Evolutionary conservation across 2,329 filamentous ascomycete genomes (phyloP).

Genomic region (Neocucurbitaria cava): DNA sequence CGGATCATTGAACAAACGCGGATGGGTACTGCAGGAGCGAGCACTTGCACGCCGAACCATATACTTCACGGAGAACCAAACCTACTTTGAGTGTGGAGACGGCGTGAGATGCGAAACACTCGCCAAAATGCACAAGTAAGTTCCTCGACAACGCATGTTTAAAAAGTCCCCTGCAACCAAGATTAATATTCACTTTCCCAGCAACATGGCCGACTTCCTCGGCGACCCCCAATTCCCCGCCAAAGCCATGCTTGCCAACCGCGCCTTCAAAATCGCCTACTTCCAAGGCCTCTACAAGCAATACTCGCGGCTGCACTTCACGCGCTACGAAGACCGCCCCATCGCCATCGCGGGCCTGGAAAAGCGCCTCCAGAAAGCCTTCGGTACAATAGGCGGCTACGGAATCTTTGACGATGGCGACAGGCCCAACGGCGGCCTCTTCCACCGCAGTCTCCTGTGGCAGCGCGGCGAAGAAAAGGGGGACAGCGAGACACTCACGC

Average conservation of each 20-base stretch:
- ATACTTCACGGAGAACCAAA: slow-evolving; percentile 34
- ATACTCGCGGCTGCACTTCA: slow-evolving; percentile 39
- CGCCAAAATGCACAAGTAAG: slow-evolving; percentile 24
- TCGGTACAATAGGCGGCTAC: background rate
- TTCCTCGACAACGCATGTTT: no score
- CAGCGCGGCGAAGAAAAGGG: slow-evolving; percentile 7
- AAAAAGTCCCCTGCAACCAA: no score
- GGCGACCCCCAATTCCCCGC: slow-evolving; percentile 37
- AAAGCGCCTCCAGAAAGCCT: background rate
- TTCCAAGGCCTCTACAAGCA: slow-evolving; percentile 27
- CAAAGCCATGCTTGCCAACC: slow-evolving; percentile 1
- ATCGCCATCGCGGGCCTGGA: slow-evolving; percentile 34
- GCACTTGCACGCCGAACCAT: slow-evolving; percentile 34
- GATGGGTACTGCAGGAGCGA: slow-evolving; percentile 39
- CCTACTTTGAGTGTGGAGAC: slow-evolving; percentile 37
- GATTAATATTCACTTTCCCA: background rate
- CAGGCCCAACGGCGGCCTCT: slow-evolving; percentile 2
- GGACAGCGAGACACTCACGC: no score
- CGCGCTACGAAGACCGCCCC: slow-evolving; percentile 28
- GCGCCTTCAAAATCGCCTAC: slow-evolving; percentile 24
- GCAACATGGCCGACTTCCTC: slow-evolving; percentile 30
- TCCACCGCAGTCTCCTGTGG: slow-evolving; percentile 44
- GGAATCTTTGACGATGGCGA: slow-evolving; percentile 42
- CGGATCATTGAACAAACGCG: slow-evolving; percentile 25
- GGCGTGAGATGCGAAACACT: slow-evolving; percentile 30